Base-by-base conservation (phyloP, 1,284 basidiomycete genomes). In the Coniferiporia weirii region DNA sequence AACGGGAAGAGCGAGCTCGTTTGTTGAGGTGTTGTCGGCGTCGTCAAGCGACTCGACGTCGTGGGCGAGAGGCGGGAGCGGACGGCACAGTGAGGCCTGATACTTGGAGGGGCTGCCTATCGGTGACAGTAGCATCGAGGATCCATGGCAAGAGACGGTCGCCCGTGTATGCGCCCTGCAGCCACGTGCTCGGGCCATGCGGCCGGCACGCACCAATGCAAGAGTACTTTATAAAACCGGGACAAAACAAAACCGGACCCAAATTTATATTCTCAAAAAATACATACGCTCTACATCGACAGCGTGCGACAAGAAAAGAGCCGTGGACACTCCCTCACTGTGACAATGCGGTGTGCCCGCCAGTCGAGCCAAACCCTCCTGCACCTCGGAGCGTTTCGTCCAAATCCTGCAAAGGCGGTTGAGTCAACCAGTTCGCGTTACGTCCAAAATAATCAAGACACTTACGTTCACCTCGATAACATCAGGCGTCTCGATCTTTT, bases 281-380 rank as follows among this genome's bases (percentile, higher is more conserved):
- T 40, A 10, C 15, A 40, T 40, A 40, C 38, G 27, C 27, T 27
- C 27, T 27, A 27, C 27, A 27, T 27, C 27, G 27, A 27, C 2
- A 40, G 15, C 15, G 9, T 40, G 8, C 38, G 15, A 12, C 9
- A 15, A 10, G 38, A 15, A 2, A 40, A 40, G 36, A 7, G 38
- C 12, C 8, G 38, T 3, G 3, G 38, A 15, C 15, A 40, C 3
- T 40, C 9, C n/a, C 38, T 40, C 9, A 15, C 17, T 38, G 38
- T 20, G 38, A 74, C 45, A 88, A 71, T 9, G 73, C 70, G 6
- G 63, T 73, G 67, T 90, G 87, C 9, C 89, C 89, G n/a, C 95
- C 96, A 1, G 95, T 98, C 1, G 95, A 98, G 0, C 95, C 96
- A 66, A 97, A 98, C 0, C 95, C 96, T 46, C 86, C 88, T n/a